A percentile compares a stretch with the other conserved stretches of the same genome.
Evolutionary conservation across 2,329 filamentous ascomycete genomes (phyloP).

Genomic region (Botrytis sinoallii): DNA sequence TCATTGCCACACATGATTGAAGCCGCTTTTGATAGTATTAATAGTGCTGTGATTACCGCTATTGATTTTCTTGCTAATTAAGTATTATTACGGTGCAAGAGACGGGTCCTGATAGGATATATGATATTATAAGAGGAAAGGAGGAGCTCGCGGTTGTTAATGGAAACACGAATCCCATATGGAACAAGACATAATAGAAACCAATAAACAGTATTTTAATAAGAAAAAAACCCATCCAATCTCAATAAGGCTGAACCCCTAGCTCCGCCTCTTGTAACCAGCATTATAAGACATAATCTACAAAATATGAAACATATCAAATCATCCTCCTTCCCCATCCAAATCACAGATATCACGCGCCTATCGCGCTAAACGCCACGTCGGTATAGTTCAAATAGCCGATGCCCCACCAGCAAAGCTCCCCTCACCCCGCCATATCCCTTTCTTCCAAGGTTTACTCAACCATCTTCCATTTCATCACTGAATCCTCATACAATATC

Average conservation of each 20-base stretch:
- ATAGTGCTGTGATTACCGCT: not conserved
- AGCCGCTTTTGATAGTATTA: not conserved
- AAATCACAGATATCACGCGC: not conserved
- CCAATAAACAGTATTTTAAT: not conserved
- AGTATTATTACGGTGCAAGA: not conserved
- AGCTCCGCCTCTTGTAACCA: not conserved
- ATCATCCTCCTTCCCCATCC: not conserved
- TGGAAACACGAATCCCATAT: not conserved
- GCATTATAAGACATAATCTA: not conserved
- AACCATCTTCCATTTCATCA: not conserved
- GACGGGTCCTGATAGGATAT: not conserved
- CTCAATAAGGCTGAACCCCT: conserved; percentile 1
- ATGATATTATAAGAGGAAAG: not conserved
- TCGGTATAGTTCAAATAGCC: not conserved
- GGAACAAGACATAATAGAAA: not conserved
- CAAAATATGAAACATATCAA: not conserved
- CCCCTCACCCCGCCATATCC: conserved; percentile 12
- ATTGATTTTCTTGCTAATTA: not conserved
- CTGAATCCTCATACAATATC: not conserved
- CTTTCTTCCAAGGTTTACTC: conserved; percentile 4
- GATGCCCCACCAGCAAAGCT: conserved; percentile 1
- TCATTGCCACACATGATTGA: not conserved
- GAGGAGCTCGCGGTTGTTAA: not conserved
- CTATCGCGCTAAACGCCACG: not conserved
- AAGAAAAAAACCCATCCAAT: not conserved